Conservation (phyloP, 208 protist genomes). For the Sergeia podlipaevii region DNA sequence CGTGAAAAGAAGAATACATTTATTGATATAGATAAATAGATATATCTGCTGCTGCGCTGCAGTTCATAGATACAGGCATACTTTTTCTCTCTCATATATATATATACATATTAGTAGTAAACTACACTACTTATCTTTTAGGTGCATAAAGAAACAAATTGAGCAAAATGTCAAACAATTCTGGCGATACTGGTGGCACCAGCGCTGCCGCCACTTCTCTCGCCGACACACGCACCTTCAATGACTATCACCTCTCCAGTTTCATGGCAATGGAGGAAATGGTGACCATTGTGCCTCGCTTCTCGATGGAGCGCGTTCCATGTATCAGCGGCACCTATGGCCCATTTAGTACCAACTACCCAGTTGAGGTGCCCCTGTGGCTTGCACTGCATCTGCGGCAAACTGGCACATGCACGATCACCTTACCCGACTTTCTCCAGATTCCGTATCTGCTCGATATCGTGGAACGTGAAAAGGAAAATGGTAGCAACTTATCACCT, state of each 20-base stretch:
- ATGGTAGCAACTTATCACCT: slow-evolving; percentile 66
- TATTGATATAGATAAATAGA: too few species aligned
- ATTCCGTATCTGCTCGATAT: slow-evolving; percentile 49
- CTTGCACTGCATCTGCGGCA: slow-evolving; percentile 79
- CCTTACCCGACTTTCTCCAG: slow-evolving; percentile 50
- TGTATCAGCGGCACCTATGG: slow-evolving; percentile 64
- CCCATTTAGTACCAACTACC: slow-evolving; percentile 77
- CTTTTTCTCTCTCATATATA: not conserved
- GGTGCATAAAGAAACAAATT: not conserved
- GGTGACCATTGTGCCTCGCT: slow-evolving; percentile 76
- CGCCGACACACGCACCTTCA: slow-evolving; percentile 34
- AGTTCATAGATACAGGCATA: not conserved
- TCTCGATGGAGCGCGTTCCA: slow-evolving; percentile 71
- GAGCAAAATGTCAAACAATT: not conserved
- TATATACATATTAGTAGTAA: not conserved
- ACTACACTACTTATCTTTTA: too few species aligned
- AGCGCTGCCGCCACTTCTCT: slow-evolving; percentile 2
- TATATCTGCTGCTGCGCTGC: too few species aligned
- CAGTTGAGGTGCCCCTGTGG: slow-evolving; percentile 79
- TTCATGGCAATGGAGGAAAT: slow-evolving; percentile 72
- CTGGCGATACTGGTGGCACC: not conserved
- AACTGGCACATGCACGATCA: slow-evolving; percentile 77
- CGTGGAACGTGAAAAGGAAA: slow-evolving; percentile 54
- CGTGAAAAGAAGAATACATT: not conserved
- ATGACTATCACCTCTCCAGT: slow-evolving; percentile 71